Evolutionary conservation across 2,329 filamentous ascomycete genomes (phyloP), one percentile per base, ranked within the genome.

Genomic region (Pestalotiopsis sp.): DNA sequence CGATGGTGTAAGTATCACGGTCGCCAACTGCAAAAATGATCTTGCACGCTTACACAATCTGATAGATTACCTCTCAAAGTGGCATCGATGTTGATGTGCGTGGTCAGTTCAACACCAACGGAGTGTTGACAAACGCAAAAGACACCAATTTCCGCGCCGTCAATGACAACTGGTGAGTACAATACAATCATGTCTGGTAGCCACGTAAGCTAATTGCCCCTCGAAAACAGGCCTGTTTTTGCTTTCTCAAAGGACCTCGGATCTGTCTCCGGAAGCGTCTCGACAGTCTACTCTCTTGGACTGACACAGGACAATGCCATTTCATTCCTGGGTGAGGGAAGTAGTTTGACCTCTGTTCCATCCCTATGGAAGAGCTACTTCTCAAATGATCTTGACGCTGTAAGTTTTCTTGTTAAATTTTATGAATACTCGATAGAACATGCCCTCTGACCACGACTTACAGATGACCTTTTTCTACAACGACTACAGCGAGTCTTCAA

Each of bases 361-460:
- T 93, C 92, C 0, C 81, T 96, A 3, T 97, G 94, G 94, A 90
- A 87, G 71, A 91, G 89, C 1, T 93, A 90, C 81, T 95, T 94
- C 74, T 79, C 79, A 14, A 85, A 84, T 20, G 88, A 89, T 9
- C 81, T 88, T 27, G 87, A 89, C 6, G 83, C 94, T 74, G 79
- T 81, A 77, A 78, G 79, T 74, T 41, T 41, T 65, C 41, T 49
- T 12, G 20, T n/a, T 11, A 13, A 36, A 7, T 11, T 5, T 61
- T 27, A 64, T 60, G 25, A 9, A 61, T 13, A 2, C 31, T 9
- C 31, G 7, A 9, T 36, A 49, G 23, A 27, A 66, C 38, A 39
- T 41, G 23, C 11, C 23, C n/a, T 9, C 55, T 71, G 59, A 69
- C 68, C 71, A 52, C 71, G 36, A 12, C 14, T 49, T 12, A 7